A percentile compares a stretch with the other conserved stretches of the same genome.
These are phyloP conservation scores for Pulicaria dysenterica DNA, from an alignment of 129 eudicot species.

Conservation along the genomic window DNA sequence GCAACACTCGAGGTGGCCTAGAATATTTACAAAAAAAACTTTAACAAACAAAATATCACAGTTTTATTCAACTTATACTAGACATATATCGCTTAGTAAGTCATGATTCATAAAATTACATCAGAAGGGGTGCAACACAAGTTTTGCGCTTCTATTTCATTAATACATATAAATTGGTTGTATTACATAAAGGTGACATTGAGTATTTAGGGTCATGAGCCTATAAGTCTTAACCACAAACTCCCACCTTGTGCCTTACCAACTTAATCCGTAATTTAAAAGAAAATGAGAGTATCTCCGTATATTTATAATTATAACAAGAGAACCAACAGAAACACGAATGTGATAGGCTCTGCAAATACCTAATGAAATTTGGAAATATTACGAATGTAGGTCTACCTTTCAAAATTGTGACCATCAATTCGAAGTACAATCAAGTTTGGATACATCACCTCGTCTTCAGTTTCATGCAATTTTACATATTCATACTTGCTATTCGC, in stretches of 20 bases:
- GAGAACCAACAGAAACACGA: neutral
- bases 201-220: constrained; percentile 1
- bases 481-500: constrained; percentile 97
- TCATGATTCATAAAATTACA: too few relatives aligned
- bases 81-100: too few relatives aligned
- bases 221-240: neutral
- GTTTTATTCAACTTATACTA: too few relatives aligned
- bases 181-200: neutral
- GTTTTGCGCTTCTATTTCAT: too few relatives aligned
- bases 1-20: neutral
- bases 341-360: neutral
- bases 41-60: too few relatives aligned
- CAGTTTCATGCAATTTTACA: constrained; percentile 66
- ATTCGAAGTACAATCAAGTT: constrained; percentile 61
- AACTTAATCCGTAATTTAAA: neutral
- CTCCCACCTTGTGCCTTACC: neutral
- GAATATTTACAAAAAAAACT: neutral
- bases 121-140: too few relatives aligned
- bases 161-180: too few relatives aligned
- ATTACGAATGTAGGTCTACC: constrained; percentile 37
- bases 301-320: neutral
- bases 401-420: constrained; percentile 54
- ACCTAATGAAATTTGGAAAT: neutral
- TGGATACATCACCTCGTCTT: constrained; percentile 68
- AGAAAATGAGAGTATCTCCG: neutral